Evolutionary conservation across 148 eudicot species (phyloP), one percentile per base, ranked within the genome.

Genomic region (Cornus controversa): DNA sequence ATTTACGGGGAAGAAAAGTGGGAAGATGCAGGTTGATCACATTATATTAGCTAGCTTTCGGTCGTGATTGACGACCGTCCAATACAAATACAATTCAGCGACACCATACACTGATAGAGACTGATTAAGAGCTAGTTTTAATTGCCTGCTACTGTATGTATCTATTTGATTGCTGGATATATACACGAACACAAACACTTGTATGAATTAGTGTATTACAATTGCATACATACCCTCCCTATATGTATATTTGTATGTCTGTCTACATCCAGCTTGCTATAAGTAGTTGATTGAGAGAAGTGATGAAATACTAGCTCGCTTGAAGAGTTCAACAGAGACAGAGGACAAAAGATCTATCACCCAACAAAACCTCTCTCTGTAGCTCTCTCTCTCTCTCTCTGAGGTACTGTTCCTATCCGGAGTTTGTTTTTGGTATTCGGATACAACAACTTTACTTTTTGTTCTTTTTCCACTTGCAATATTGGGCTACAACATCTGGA

Each of bases 81-180:
- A 14, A 54, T 16, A 3, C 8, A 1, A 50, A 3, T 9, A 2
- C 45, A 40, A 40, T 40, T 40, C 45, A 40, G 8, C 9, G 7
- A 40, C 45, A 40, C 45, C 45, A 14, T 54, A 14, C 8, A 54
- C n/a, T n/a, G 60, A 54, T 54, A 1, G 60, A 54, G 60, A 54
- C 24, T 71, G 23, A 71, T 53, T 71, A 34, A 29, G 63, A 71
- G 40, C 64, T n/a, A n/a, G n/a, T n/a, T 71, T 34, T 71, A 71
- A 71, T 62, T 53, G 37, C 3, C 45, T 0, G 2, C 45, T 40
- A 6, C n/a, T 40, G 9, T 40, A 40, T 40, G 9, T 40, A 40
- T 40, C 0, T 27, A 71, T 71, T 47, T 71, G 36, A 26, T n/a
- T 70, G 73, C 22, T 40, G 4, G 18, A 70, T 50, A n/a, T n/a